Percentiles rank a stretch among this genome's conserved stretches.
Evolutionary conservation across 768 basidiomycete species (phyloP).

Genomic region (Amyloporia xantha): DNA sequence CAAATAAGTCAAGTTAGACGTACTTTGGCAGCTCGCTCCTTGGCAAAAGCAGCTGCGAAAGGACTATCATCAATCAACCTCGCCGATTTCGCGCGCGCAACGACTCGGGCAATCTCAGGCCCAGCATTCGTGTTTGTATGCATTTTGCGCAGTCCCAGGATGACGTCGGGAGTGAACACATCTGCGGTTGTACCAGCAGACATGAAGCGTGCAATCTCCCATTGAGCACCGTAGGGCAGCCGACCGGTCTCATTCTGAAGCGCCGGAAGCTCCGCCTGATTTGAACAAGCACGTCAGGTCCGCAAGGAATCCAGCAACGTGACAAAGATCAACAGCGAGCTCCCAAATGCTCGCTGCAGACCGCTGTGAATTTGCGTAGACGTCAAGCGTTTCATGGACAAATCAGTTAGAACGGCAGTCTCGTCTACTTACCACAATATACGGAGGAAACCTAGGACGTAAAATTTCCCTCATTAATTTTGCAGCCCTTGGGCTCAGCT

Average conservation of each 20-base stretch:
- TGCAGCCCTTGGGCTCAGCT: no score
- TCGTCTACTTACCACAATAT: no score
- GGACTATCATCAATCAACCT: neutral
- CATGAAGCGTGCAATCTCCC: constrained; percentile 44
- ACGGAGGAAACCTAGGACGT: no score
- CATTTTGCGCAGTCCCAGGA: constrained; percentile 23
- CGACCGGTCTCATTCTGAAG: neutral
- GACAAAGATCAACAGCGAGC: no score
- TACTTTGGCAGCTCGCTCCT: neutral
- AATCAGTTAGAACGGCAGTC: no score
- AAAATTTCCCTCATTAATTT: no score
- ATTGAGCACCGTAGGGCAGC: constrained; percentile 38
- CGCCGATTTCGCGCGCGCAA: neutral
- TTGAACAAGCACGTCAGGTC: no score
- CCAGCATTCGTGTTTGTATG: constrained; percentile 19
- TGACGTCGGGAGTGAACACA: neutral
- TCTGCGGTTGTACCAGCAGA: constrained; percentile 13
- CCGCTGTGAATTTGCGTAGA: no score
- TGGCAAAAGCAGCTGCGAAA: neutral
- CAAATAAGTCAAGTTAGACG: neutral
- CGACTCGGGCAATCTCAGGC: constrained; percentile 5
- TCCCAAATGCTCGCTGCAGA: no score
- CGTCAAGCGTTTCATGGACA: no score
- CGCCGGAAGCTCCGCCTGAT: neutral
- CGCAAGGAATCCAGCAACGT: no score